These are phyloP conservation scores for Hysterium pulicare DNA, from an alignment of 2,329 filamentous ascomycete genomes.

Conservation along the genomic window DNA sequence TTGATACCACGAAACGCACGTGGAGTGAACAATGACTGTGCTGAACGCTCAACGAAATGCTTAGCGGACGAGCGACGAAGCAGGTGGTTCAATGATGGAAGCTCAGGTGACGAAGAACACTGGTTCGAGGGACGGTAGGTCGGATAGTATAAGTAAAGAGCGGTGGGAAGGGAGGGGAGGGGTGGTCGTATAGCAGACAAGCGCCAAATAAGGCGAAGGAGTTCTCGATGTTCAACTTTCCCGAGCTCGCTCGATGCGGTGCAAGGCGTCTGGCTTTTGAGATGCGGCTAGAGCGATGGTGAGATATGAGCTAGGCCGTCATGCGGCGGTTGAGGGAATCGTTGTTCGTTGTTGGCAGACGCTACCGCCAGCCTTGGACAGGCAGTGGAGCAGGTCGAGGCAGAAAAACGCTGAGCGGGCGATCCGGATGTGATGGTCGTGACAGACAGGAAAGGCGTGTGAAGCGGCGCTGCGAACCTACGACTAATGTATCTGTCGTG, in stretches of 20 bases:
- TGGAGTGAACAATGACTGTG: no score
- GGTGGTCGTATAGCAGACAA: no score
- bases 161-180: slow-evolving; percentile 25
- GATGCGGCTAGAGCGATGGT: slow-evolving; percentile 35
- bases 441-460: slow-evolving; percentile 8
- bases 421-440: slow-evolving; percentile 14
- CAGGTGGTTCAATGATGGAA: neutral
- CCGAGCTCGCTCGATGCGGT: slow-evolving; percentile 8
- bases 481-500: slow-evolving; percentile 31
- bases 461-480: slow-evolving; percentile 13
- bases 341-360: slow-evolving; percentile 21
- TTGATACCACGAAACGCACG: no score
- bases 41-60: no score
- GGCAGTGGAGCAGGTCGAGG: slow-evolving; percentile 7
- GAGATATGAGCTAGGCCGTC: slow-evolving; percentile 31
- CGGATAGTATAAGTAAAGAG: slow-evolving; percentile 32
- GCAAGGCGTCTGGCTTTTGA: slow-evolving; percentile 35
- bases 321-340: slow-evolving; percentile 31
- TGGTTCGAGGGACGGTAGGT: slow-evolving; percentile 3
- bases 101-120: neutral
- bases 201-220: slow-evolving; percentile 31
- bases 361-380: slow-evolving; percentile 3
- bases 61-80: neutral
- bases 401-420: slow-evolving; percentile 12
- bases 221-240: slow-evolving; percentile 28